Evolutionary conservation across 345 rosid species (phyloP), one percentile per base, ranked within the genome.

Genomic region (Syzygium grande): DNA sequence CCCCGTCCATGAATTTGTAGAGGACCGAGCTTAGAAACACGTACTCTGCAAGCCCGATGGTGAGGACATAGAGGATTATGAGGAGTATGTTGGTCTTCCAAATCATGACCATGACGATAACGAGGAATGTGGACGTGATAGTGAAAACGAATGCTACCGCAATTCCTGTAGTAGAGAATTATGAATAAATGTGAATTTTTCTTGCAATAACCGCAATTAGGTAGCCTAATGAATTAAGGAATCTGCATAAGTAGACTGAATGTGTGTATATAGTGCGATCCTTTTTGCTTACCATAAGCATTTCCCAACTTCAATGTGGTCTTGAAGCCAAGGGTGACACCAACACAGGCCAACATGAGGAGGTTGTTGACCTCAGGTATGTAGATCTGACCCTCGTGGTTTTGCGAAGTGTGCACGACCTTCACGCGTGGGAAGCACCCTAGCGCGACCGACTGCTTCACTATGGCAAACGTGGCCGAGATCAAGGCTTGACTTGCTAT

Each of bases 401-500:
- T 27, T 27, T 46, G 14, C 16, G 93, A 89, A 10, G 92, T 92
- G 85, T 90, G 91, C 27, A 90, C 88, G 49, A 90, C 89, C 87
- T 90, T 92, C 14, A 92, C 89, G 38, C 87, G 59, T 1, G 91
- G 92, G n/a, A 92, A 92, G 46, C 92, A 90, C 15, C 90, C 90
- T 1, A 90, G 89, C 21, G 90, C 92, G 19, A 86, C 61, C 51
- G 91, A 87, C 85, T 92, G 92, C 65, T 90, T 91, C 27, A 92
- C 84, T 34, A 92, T 92, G 27, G 92, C 85, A 88, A 89, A 92
- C 4, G 92, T 85, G 6, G 90, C 93, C 3, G 92, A 90, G 55
- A 90, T 90, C 73, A 92, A 34, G 46, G 92, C 84, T 58, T 89
- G 93, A 85, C 92, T 92, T 9, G 91, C 93, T 49, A 90, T 90